Percentiles rank a stretch among this genome's conserved stretches.
These are phyloP conservation scores for Thermomucor indicae-seudaticae DNA, from an alignment of 371 early-diverging fungal genomes.

Conservation along the genomic window DNA sequence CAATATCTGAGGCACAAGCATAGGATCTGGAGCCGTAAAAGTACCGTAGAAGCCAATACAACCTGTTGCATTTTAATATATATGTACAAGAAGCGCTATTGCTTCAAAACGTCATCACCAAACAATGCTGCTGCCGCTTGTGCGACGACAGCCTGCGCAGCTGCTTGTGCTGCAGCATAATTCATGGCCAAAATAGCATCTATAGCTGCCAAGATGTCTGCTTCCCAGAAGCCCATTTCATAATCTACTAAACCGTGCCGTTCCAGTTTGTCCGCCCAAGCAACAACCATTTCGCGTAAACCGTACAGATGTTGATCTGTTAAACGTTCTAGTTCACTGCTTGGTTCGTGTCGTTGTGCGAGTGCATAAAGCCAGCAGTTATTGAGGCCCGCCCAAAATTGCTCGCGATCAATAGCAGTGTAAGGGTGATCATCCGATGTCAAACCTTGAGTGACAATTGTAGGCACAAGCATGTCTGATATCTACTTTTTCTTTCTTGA, in stretches of 20 bases:
- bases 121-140: constrained; percentile 44
- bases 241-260: constrained; percentile 81
- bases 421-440: constrained; percentile 51
- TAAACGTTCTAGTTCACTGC: constrained; percentile 52
- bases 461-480: background rate
- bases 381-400: constrained; percentile 79
- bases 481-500: background rate
- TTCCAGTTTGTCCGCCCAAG: constrained; percentile 76
- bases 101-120: constrained; percentile 31
- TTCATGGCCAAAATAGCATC: constrained; percentile 53
- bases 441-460: constrained; percentile 27
- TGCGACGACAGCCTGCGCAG: constrained; percentile 43
- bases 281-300: constrained; percentile 57
- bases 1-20: constrained; percentile 3
- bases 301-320: constrained; percentile 60
- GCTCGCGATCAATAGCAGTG: constrained; percentile 54
- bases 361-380: constrained; percentile 78
- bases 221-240: constrained; percentile 84
- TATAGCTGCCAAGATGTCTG: constrained; percentile 72
- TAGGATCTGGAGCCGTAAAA: constrained; percentile 2
- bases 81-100: background rate
- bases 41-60: constrained; percentile 1
- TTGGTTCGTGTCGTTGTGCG: constrained; percentile 56
- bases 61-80: background rate
- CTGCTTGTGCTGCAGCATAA: constrained; percentile 45